A percentile compares a stretch with the other conserved stretches of the same genome.
Conservation (phyloP, 495 filamentous ascomycete species). For the Talaromyces wortmannii region DNA sequence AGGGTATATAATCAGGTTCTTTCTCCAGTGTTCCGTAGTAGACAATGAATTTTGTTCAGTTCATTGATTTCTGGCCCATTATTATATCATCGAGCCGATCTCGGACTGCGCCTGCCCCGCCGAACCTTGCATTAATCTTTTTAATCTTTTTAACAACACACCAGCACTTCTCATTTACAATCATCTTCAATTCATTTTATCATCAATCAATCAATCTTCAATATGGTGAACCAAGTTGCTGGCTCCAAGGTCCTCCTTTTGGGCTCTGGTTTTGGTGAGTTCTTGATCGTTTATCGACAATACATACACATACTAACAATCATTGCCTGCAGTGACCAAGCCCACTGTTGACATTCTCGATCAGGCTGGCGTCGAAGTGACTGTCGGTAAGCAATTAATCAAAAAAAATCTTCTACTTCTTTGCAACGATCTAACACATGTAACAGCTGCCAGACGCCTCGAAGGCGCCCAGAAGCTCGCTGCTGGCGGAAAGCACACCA, state of each 20-base stretch:
- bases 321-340: conserved; percentile 46
- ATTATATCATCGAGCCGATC: background rate
- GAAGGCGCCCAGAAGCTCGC: conserved; percentile 68
- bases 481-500: conserved; percentile 61
- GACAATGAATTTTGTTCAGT: no score
- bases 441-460: conserved; percentile 76
- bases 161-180: background rate
- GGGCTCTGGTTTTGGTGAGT: conserved; percentile 64
- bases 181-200: background rate
- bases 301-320: no score
- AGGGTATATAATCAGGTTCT: background rate
- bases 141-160: background rate
- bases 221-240: conserved; percentile 21
- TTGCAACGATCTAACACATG: background rate
- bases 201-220: background rate
- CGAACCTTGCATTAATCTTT: background rate
- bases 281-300: background rate
- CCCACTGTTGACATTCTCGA: conserved; percentile 73
- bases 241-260: conserved; percentile 61
- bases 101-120: background rate
- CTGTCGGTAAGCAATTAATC: conserved; percentile 59
- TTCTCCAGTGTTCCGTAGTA: background rate
- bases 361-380: conserved; percentile 70
- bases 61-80: background rate
- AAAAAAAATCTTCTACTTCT: background rate